Conservation (phyloP, 73 alveolate species). For the Tetrahymena malaccensis region DNA sequence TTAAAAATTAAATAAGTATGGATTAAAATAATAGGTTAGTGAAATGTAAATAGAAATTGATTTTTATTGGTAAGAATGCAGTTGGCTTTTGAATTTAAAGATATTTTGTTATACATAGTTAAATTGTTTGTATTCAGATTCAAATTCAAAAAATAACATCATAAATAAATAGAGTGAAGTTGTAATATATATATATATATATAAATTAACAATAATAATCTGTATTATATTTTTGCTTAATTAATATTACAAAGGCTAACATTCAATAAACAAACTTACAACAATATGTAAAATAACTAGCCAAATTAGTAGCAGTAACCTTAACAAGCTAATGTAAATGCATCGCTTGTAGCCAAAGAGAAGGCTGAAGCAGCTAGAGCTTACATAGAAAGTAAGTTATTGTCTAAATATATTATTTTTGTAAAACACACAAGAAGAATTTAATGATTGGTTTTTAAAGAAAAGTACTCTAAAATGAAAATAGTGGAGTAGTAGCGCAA, state of each 20-base stretch:
- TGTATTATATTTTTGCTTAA: background rate
- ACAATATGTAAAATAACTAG: background rate
- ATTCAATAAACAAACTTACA: background rate
- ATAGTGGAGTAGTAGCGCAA: conserved; percentile 6
- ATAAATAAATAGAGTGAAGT: background rate
- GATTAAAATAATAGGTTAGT: background rate
- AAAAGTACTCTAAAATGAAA: background rate
- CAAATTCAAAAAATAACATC: background rate
- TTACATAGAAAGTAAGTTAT: conserved; percentile 17
- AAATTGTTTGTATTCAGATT: background rate
- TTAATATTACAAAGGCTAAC: background rate
- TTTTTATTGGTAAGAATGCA: background rate
- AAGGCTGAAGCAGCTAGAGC: conserved; percentile 29
- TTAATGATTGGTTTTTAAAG: background rate
- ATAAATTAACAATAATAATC: background rate
- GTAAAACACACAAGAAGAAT: background rate
- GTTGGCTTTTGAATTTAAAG: background rate
- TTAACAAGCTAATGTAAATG: background rate
- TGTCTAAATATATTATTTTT: background rate
- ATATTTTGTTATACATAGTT: no score
- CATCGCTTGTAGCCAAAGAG: conserved; percentile 4
- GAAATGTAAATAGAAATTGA: background rate
- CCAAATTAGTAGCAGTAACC: background rate
- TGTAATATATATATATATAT: background rate
- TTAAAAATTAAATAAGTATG: background rate